phyloP scores from a whole-genome alignment of 2,329 filamentous ascomycete genomes.

The Acrocalymma vagum region DNA sequence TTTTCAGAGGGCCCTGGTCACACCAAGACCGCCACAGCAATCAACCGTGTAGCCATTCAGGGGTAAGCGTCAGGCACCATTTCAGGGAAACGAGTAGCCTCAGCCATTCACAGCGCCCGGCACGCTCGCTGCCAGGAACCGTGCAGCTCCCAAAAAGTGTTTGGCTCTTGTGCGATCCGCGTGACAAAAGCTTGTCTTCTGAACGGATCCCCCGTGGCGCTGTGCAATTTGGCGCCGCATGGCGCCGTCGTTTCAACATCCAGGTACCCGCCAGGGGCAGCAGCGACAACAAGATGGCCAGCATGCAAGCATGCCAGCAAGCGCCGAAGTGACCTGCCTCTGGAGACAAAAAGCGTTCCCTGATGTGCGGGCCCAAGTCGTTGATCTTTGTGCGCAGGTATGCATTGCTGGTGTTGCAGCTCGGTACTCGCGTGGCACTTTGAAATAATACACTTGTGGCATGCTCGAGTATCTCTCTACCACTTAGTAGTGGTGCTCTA shows the following conservation, averaged over 20 bases:
- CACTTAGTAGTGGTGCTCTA: no score
- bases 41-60: constrained; percentile 23
- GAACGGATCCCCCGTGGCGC: constrained; percentile 23
- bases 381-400: no score
- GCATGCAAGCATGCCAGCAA: no score
- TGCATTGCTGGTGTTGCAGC: no score
- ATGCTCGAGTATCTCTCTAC: no score
- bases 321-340: no score
- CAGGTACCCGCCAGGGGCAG: constrained; percentile 35
- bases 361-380: no score
- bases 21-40: constrained; percentile 29
- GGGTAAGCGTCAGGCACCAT: constrained; percentile 28
- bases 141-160: constrained; percentile 12
- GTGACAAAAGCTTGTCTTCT: constrained; percentile 33
- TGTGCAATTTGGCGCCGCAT: constrained; percentile 23
- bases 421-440: no score
- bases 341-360: no score
- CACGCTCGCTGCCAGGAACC: constrained; percentile 17
- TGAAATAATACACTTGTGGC: no score
- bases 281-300: no score
- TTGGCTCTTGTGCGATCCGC: constrained; percentile 27
- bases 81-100: constrained; percentile 9
- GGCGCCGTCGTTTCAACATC: constrained; percentile 35
- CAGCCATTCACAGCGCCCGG: constrained; percentile 17
- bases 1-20: constrained; percentile 35